Percentiles rank a stretch among this genome's conserved stretches.
These are phyloP conservation scores for Saturnispora ahearnii DNA, from an alignment of 805 yeast species.

Conservation along the genomic window DNA sequence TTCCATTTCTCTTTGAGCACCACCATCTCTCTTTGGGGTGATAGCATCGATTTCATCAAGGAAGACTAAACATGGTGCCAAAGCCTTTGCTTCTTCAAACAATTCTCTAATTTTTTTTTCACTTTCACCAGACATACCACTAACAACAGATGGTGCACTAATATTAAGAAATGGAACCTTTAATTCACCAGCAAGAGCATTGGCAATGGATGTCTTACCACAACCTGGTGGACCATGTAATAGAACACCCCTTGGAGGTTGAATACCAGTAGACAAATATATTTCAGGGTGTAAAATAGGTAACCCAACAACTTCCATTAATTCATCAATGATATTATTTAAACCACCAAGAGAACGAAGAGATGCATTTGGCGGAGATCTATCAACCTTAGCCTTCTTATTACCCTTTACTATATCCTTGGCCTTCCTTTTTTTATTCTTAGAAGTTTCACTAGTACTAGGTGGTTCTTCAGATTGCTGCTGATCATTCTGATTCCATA, in stretches of 20 bases:
- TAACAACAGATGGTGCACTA: slow-evolving; percentile 92
- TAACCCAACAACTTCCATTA: slow-evolving; percentile 84
- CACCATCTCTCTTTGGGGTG: slow-evolving; percentile 96
- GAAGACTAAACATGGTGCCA: slow-evolving; percentile 90
- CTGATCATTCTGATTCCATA: slow-evolving; percentile 45
- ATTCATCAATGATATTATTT: slow-evolving; percentile 72
- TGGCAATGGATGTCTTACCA: slow-evolving; percentile 94
- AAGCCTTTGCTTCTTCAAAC: slow-evolving; percentile 80
- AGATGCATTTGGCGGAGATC: slow-evolving; percentile 61
- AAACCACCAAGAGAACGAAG: slow-evolving; percentile 82
- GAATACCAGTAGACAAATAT: slow-evolving; percentile 78
- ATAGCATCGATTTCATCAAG: slow-evolving; percentile 97
- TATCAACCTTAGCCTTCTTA: slow-evolving; percentile 34
- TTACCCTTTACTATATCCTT: slow-evolving; percentile 35
- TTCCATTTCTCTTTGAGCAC: slow-evolving; percentile 99
- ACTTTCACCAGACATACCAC: slow-evolving; percentile 99
- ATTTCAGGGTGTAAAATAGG: slow-evolving; percentile 94
- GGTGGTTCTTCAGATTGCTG: slow-evolving; percentile 20
- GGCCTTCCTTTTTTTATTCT: slow-evolving; percentile 24
- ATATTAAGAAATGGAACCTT: slow-evolving; percentile 87
- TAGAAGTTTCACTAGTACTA: slow-evolving; percentile 12
- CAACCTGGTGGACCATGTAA: slow-evolving; percentile 98
- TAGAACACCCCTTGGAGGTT: slow-evolving; percentile 91
- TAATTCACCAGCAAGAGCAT: slow-evolving; percentile 90
- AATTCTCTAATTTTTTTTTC: slow-evolving; percentile 90